phyloP scores from a whole-genome alignment of 352 stramenopile species.

The Albugo candida region DNA sequence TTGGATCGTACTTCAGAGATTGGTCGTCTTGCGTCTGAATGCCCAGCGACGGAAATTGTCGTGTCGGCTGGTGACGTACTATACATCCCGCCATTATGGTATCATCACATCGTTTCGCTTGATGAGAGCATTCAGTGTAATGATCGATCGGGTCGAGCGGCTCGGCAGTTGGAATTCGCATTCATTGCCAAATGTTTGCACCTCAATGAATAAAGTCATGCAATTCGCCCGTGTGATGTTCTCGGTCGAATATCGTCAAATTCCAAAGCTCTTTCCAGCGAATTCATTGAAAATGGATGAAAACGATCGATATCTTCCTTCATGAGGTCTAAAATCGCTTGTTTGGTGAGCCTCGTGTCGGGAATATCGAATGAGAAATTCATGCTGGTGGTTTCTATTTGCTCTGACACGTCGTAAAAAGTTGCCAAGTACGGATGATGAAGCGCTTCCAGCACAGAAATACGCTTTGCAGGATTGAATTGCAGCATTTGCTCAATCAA shows the following conservation, averaged over 20 bases:
- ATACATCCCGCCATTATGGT: constrained; percentile 88
- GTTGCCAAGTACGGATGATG: constrained; percentile 39
- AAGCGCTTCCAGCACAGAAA: constrained; percentile 33
- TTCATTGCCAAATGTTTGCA: too few species aligned
- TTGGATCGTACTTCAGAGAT: constrained; percentile 6
- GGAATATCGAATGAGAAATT: constrained; percentile 51
- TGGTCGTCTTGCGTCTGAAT: constrained; percentile 17
- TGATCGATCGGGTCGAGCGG: constrained; percentile 28
- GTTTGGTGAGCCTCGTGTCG: constrained; percentile 38
- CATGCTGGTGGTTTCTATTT: constrained; percentile 22
- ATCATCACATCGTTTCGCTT: constrained; percentile 91
- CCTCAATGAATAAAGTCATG: too few species aligned
- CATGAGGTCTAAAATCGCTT: constrained; percentile 31
- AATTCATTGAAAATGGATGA: constrained; percentile 11
- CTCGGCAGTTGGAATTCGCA: too few species aligned
- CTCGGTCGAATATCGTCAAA: too few species aligned
- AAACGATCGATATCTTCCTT: constrained; percentile 44
- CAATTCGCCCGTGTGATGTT: too few species aligned
- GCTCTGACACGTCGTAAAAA: constrained; percentile 6
- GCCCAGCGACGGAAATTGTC: constrained; percentile 76
- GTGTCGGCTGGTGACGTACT: constrained; percentile 84
- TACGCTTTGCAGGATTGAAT: constrained; percentile 55
- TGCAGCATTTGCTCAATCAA: constrained; percentile 41
- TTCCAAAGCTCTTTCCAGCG: too few species aligned
- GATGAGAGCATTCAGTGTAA: constrained; percentile 93